Base-by-base conservation (phyloP, 225 moss, liverwort and hornwort species). In the Polytrichum commune region DNA sequence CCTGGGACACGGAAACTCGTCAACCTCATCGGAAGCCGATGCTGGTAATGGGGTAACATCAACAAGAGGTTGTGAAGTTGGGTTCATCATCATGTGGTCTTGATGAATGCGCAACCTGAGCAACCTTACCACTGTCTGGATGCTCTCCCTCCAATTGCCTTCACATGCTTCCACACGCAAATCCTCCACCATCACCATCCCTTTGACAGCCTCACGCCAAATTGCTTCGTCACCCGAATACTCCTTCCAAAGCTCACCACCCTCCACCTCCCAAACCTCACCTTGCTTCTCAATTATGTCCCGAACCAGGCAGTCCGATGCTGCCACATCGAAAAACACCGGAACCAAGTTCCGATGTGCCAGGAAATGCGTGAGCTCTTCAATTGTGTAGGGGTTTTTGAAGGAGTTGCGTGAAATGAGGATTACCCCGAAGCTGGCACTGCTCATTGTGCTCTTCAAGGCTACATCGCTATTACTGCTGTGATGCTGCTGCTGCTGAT, bases 211-310 rank as follows among this genome's bases (percentile, higher is more conserved):
- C 22, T 77, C 83, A 24, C 46, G 71, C 90, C 87, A 90, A 2
- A 78, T 87, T 27, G 72, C 69, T 63, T 87, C 90, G 35, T 82
- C 82, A 4, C 90, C 90, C 66, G 79, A 72, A 67, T 87, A 90
- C 65, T 67, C 65, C 55, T 80, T 87, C 90, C 90, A 90, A 19
- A 87, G 73, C 69, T 90, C 80, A n/a, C 87, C 90, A 5, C 87
- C 90, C 4, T 90, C 69, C 26, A 69, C 66, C 62, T 87, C 90
- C 90, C 87, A 90, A 55, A 85, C 80, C 56, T 78, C 78, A 6
- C 90, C 90, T 27, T 78, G 82, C 77, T 77, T 79, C 70, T 85
- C 82, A 54, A 90, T 78, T 6, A 90, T 90, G 55, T 90, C 84
- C 19, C 75, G 68, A 22, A 83, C 84, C 23, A 80, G 33, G 66